A percentile compares a stretch with the other conserved stretches of the same genome.
phyloP scores from a whole-genome alignment of 768 basidiomycete genomes.

The Pleurotus ostreatus region DNA sequence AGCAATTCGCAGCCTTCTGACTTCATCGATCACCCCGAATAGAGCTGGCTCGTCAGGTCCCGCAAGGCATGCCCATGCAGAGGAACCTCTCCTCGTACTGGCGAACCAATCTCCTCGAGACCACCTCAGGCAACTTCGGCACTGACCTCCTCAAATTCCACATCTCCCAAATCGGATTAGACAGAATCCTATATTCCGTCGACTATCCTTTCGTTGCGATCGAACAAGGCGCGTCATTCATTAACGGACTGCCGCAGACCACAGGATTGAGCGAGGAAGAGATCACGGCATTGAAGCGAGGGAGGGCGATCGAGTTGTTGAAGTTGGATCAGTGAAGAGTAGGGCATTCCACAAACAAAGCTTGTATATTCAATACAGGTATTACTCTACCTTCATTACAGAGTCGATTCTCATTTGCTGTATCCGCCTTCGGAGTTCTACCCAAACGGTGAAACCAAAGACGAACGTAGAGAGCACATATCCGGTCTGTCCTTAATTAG shows the following conservation, averaged over 20 bases:
- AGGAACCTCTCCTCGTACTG: slow-evolving; percentile 33
- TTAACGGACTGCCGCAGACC: not conserved
- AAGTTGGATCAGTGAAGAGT: not conserved
- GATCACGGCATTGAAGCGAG: not conserved
- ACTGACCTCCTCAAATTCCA: slow-evolving; percentile 35
- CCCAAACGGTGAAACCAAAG: slow-evolving; percentile 53
- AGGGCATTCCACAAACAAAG: not conserved
- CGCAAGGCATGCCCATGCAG: slow-evolving; percentile 31
- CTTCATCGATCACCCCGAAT: not conserved
- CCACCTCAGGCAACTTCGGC: slow-evolving; percentile 37
- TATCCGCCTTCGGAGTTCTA: slow-evolving; percentile 51
- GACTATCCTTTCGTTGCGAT: slow-evolving; percentile 28
- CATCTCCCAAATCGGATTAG: slow-evolving; percentile 33
- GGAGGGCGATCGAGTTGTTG: not conserved
- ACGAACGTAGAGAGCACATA: slow-evolving; percentile 51
- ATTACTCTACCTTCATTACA: slow-evolving; percentile 69
- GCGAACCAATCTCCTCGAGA: slow-evolving; percentile 35
- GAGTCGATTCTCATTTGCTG: slow-evolving; percentile 72
- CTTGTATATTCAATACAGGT: not conserved
- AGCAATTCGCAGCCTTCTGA: not conserved
- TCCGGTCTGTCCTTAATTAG: slow-evolving; percentile 32
- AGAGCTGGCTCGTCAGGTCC: slow-evolving; percentile 27
- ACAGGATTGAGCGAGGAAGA: not conserved
- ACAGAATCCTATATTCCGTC: slow-evolving; percentile 37
- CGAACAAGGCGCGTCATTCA: not conserved